Percentiles rank a stretch among this genome's conserved stretches.
These are phyloP conservation scores for Stemphylium lycopersici DNA, from an alignment of 2,329 filamentous ascomycete species.

Conservation along the genomic window DNA sequence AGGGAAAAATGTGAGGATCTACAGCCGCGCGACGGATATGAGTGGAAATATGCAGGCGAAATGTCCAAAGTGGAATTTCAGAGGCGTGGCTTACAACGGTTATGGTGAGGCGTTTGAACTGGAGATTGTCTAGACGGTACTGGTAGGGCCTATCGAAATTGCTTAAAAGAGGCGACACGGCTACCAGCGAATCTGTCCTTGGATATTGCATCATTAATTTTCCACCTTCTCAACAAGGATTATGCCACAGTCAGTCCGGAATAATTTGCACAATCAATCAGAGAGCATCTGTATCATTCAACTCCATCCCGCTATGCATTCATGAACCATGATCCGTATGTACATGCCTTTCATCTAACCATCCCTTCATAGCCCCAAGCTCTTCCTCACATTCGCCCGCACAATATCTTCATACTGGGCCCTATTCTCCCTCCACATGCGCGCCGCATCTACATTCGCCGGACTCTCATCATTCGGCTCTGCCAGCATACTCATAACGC, in stretches of 20 bases:
- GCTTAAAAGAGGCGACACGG: not conserved
- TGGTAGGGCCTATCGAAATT: not conserved
- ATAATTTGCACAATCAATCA: not conserved
- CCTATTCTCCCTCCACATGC: constrained; percentile 81
- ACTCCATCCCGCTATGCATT: constrained; percentile 21
- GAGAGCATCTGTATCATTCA: not conserved
- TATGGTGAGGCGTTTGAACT: constrained; percentile 62
- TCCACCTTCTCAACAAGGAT: not conserved
- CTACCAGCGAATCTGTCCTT: not conserved
- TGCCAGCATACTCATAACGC: constrained; percentile 89
- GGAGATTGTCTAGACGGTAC: constrained; percentile 46
- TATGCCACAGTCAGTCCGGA: not conserved
- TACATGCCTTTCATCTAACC: not conserved
- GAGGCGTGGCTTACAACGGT: constrained; percentile 66
- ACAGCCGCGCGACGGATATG: constrained; percentile 61
- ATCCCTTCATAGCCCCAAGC: constrained; percentile 40
- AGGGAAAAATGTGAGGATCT: constrained; percentile 53
- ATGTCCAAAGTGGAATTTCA: constrained; percentile 62
- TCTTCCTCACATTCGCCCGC: constrained; percentile 59
- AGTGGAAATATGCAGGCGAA: constrained; percentile 59
- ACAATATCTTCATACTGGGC: constrained; percentile 80
- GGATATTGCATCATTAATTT: not conserved
- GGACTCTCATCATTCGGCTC: constrained; percentile 95
- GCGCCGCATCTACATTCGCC: constrained; percentile 91
- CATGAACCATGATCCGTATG: not conserved